Base-by-base conservation (phyloP, 352 stramenopile genomes). In the Salisapilia sapeloensis region DNA sequence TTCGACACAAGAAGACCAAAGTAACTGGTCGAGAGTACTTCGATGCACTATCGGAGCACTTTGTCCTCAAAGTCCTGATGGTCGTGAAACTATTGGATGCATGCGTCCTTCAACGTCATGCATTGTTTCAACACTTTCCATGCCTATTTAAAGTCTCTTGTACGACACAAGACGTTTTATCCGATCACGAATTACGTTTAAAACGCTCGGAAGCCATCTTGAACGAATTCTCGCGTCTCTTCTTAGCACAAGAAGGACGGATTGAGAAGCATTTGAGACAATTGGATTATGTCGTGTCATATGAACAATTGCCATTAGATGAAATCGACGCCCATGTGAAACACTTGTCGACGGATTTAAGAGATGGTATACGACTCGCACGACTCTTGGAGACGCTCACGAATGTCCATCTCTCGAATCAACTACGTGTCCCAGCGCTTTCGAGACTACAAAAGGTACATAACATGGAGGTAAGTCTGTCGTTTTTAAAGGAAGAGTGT, bases 401-500 rank as follows among this genome's bases (percentile, higher is more conserved):
- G 9, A 24, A 52, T 12, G 29, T 35, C 3, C 36, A 26, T 0
- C 40, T 97, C 22, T 81, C 94, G 12, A 51, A 42, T 7, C 81
- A 74, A 22, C 61, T 98, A 28, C 74, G 92, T n/a, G 60, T 98
- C 7, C 94, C 94, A 4, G 83, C 92, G 12, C 48, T 93, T 6
- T 96, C 90, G n/a, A 58, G 91, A 11, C 55, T 97, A 9, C 83
- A 98, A 50, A 98, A 97, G 53, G 59, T 97, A 7, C 85, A 96
- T 60, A 99, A 99, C 49, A 76, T 97, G 0, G 71, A 91, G 40
- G 62, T 96, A 17, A 93, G 85, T 17, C 40, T 98, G 19, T 51
- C 75, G 29, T 83, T 63, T 24, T 42, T 95, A 22, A 56, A 86
- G 39, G 64, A 70, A 23, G 77, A 78, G 33, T 90, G 71, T 24